These are phyloP conservation scores for Tetracentron sinense DNA, from an alignment of 164 flowering plant genomes.

Conservation along the genomic window DNA sequence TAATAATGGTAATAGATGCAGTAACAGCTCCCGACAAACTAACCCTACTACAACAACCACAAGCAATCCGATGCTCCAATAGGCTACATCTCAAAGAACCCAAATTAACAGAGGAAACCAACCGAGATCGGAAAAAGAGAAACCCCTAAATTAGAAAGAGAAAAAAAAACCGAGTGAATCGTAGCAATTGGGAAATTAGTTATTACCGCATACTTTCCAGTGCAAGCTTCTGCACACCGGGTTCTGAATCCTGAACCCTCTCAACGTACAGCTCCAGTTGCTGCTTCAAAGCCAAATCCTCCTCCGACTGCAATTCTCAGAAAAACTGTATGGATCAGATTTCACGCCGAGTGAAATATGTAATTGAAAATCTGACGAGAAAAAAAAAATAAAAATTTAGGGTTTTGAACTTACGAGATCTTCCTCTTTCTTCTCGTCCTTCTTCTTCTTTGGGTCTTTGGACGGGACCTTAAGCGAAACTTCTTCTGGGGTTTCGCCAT, in stretches of 20 bases:
- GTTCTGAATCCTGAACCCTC: conserved; percentile 81
- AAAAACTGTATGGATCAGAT: conserved; percentile 5
- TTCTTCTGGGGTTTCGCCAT: conserved; percentile 32
- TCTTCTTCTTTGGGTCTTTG: conserved; percentile 75
- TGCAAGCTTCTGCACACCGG: conserved; percentile 80
- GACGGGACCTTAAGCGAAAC: conserved; percentile 51
- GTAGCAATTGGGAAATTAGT: not conserved
- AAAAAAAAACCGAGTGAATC: conserved; percentile 1
- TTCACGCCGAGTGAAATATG: not conserved
- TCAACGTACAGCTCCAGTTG: conserved; percentile 93
- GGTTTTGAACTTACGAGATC: conserved; percentile 55
- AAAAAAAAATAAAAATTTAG: not conserved
- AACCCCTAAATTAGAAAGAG: not conserved
- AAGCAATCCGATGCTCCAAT: not conserved
- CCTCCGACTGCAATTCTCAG: conserved; percentile 65
- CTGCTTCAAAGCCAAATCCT: conserved; percentile 93
- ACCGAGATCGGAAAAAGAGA: not conserved
- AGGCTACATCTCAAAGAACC: not conserved
- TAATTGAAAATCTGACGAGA: not conserved
- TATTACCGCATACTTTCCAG: conserved; percentile 92
- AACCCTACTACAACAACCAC: no score
- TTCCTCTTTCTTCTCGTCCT: conserved; percentile 88
- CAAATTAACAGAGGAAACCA: not conserved
- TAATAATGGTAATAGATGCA: no score
- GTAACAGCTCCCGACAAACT: no score